Evolutionary conservation across 257 asterid genomes (phyloP), one percentile per base, ranked within the genome.

Genomic region (Fraxinus excelsior): DNA sequence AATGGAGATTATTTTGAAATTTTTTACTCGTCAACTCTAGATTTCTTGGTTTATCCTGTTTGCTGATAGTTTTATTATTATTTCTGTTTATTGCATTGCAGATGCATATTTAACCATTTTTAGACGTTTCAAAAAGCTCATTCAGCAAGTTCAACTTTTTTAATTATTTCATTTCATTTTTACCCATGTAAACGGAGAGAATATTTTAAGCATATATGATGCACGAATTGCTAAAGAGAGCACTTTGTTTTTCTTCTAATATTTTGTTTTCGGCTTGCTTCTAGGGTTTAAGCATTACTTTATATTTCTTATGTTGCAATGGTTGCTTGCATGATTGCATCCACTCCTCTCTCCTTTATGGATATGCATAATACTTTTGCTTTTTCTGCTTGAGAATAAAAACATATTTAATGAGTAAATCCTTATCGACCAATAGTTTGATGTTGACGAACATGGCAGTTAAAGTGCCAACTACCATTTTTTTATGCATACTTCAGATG

Each of bases 71-170:
- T 11, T 14, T 13, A 40, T 46, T 46, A 46, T 14, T 46, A 16
- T 46, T 46, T 3, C 56, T 6, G 1, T 46, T 46, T 29, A 67
- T 73, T 56, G 60, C 68, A 16, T 31, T 16, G 56, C 14, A 13
- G 77, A 74, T 40, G 77, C 23, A 34, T 70, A 40, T 19, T 53
- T 53, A 19, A 53, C 26, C 64, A 53, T 19, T 53, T 19, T 46
- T 46, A 53, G 64, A n/a, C 9, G 2, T 10, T 3, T 53, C 64
- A 19, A 53, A 53, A 26, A 19, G 64, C 64, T 53, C 26, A 7
- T n/a, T 53, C 3, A 0, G n/a, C 56, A 46, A 46, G 7, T 46
- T 14, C 7, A 1, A 14, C 56, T 12, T n/a, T n/a, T 53, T 18
- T 53, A n/a, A 18, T 19, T 18, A 18, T n/a, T 19, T 53, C 25